A percentile compares a stretch with the other conserved stretches of the same genome.
phyloP scores from a whole-genome alignment of 163 green algal species.

The Chlorella variabilis region DNA sequence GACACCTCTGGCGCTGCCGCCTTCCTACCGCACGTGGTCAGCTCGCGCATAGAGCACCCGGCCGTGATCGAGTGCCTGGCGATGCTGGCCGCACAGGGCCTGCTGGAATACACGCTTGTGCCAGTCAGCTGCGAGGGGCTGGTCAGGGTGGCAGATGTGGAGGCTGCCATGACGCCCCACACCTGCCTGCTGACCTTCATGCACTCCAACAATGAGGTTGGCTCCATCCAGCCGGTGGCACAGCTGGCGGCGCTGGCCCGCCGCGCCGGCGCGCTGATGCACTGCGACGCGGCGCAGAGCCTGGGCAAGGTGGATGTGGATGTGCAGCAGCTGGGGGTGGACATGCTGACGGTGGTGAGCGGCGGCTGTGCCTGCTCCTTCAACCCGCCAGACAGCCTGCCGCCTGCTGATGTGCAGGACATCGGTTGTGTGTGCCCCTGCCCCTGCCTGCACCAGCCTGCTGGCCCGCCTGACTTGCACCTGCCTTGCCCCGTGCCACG shows the following conservation, averaged over 20 bases:
- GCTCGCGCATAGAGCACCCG: constrained; percentile 82
- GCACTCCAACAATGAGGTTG: constrained; percentile 67
- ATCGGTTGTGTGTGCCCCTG: not conserved
- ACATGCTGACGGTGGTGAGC: constrained; percentile 77
- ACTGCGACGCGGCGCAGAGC: constrained; percentile 79
- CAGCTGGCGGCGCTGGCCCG: constrained; percentile 49
- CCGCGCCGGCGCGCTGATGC: constrained; percentile 54
- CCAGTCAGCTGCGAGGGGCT: constrained; percentile 65
- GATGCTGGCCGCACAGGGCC: constrained; percentile 43
- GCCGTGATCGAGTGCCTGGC: constrained; percentile 53
- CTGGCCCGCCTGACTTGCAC: not conserved
- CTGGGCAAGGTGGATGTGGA: constrained; percentile 79
- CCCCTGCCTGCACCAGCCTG: no score
- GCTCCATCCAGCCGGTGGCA: constrained; percentile 68
- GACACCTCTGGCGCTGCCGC: not conserved
- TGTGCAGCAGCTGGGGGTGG: constrained; percentile 71
- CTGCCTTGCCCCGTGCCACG: not conserved
- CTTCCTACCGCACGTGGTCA: constrained; percentile 73
- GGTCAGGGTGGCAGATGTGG: constrained; percentile 61
- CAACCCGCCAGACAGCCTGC: not conserved
- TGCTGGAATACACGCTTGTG: constrained; percentile 69
- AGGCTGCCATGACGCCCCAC: constrained; percentile 53
- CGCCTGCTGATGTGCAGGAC: not conserved
- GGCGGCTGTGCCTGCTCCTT: not conserved
- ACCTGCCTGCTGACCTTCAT: constrained; percentile 83